phyloP scores from a whole-genome alignment of 2,329 filamentous ascomycete species.

The Verticillium nonalfalfae region DNA sequence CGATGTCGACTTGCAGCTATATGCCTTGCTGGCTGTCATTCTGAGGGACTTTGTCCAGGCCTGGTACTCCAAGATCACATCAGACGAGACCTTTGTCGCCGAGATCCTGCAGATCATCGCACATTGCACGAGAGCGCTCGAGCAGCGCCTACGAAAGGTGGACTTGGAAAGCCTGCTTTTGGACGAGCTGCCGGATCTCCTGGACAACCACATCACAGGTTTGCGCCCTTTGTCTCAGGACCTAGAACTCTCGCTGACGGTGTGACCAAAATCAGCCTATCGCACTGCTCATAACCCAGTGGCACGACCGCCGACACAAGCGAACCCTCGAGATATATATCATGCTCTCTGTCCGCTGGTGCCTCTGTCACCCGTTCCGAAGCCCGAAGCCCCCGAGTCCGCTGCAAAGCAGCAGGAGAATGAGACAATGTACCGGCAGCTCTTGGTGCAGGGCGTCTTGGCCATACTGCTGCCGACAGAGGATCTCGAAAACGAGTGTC shows the following conservation, averaged over 20 bases:
- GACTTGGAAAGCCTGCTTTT: conserved; percentile 78
- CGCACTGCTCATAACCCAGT: conserved; percentile 58
- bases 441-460: conserved; percentile 77
- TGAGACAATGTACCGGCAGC: conserved; percentile 77
- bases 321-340: conserved; percentile 65
- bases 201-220: conserved; percentile 80
- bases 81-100: conserved; percentile 80
- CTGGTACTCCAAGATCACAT: conserved; percentile 91
- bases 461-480: conserved; percentile 85
- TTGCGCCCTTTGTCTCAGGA: background rate
- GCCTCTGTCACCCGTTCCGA: conserved; percentile 71
- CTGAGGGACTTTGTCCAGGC: conserved; percentile 84
- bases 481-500: conserved; percentile 80
- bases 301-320: conserved; percentile 51
- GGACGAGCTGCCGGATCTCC: conserved; percentile 78
- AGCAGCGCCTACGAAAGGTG: conserved; percentile 75
- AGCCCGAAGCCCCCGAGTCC: conserved; percentile 40
- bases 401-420: conserved; percentile 62
- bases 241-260: background rate
- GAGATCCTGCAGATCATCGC: conserved; percentile 88
- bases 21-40: conserved; percentile 85
- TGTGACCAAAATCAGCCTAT: conserved; percentile 52
- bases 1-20: conserved; percentile 87
- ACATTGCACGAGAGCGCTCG: conserved; percentile 81
- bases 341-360: conserved; percentile 79